phyloP scores from a whole-genome alignment of 257 asterid species.

The Capsicum pubescens region DNA sequence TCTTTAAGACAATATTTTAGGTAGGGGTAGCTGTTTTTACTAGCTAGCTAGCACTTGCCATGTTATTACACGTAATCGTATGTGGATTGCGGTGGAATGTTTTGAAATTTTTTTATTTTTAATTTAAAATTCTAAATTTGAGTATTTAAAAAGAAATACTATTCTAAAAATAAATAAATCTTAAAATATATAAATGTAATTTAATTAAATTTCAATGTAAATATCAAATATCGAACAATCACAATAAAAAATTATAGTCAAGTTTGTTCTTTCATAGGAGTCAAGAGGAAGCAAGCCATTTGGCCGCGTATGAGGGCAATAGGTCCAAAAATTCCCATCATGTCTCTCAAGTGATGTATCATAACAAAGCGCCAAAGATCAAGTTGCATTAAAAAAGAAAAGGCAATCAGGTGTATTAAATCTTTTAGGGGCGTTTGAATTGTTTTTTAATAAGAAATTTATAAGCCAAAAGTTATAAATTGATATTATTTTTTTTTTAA shows the following conservation, averaged over 20 bases:
- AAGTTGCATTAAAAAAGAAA: not conserved
- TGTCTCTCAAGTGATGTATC: not conserved
- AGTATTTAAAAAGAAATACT: not conserved
- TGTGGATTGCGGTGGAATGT: not conserved
- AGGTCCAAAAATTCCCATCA: not conserved
- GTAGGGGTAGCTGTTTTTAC: not conserved
- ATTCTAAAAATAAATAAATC: not conserved
- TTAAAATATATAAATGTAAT: not conserved
- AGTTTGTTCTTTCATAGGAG: not conserved
- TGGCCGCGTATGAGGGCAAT: not conserved
- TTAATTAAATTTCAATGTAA: not conserved
- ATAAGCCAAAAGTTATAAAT: too few species aligned
- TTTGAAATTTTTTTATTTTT: not conserved
- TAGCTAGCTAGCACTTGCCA: not conserved
- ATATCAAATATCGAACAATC: not conserved
- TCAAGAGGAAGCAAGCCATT: not conserved
- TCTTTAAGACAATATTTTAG: not conserved
- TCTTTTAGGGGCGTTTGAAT: too few species aligned
- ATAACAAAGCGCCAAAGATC: not conserved
- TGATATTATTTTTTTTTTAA: too few species aligned
- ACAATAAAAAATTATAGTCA: not conserved
- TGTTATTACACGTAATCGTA: not conserved
- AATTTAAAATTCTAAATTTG: not conserved
- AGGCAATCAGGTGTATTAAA: too few species aligned
- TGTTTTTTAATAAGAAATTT: too few species aligned